A percentile compares a stretch with the other conserved stretches of the same genome.
Conservation (phyloP, 495 filamentous ascomycete species). For the Trypethelium eluteriae region DNA sequence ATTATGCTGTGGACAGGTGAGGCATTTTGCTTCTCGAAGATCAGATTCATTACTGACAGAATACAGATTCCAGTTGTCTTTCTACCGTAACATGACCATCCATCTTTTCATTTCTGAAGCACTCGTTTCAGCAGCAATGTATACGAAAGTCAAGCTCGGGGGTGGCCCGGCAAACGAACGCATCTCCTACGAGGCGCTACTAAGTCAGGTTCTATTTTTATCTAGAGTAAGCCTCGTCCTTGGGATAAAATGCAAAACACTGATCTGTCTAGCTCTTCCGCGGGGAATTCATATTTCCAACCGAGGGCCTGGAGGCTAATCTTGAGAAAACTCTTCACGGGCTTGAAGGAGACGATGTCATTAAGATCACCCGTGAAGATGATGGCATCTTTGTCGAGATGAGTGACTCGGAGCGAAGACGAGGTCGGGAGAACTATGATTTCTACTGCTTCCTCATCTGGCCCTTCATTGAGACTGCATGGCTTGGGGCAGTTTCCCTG, state of each 20-base stretch:
- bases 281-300: conserved; percentile 92
- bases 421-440: conserved; percentile 86
- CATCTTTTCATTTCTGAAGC: conserved; percentile 93
- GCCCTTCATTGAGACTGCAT: conserved; percentile 91
- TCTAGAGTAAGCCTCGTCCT: conserved; percentile 48
- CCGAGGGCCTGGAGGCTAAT: conserved; percentile 71
- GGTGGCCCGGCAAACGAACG: conserved; percentile 73
- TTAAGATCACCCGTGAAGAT: conserved; percentile 55
- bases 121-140: conserved; percentile 79
- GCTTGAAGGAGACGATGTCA: conserved; percentile 73
- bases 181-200: conserved; percentile 62
- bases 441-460: conserved; percentile 98
- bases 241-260: not conserved
- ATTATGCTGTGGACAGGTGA: conserved; percentile 76
- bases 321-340: conserved; percentile 67
- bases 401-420: conserved; percentile 62
- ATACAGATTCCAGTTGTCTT: conserved; percentile 75
- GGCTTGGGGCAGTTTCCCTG: conserved; percentile 81
- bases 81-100: conserved; percentile 98
- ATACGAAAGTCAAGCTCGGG: conserved; percentile 80
- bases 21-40: not conserved
- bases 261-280: conserved; percentile 63
- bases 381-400: conserved; percentile 56
- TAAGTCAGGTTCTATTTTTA: conserved; percentile 75
- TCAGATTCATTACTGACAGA: not conserved